Evolutionary conservation across 257 asterid genomes (phyloP).

Genomic region (Ilex aquifolium): DNA sequence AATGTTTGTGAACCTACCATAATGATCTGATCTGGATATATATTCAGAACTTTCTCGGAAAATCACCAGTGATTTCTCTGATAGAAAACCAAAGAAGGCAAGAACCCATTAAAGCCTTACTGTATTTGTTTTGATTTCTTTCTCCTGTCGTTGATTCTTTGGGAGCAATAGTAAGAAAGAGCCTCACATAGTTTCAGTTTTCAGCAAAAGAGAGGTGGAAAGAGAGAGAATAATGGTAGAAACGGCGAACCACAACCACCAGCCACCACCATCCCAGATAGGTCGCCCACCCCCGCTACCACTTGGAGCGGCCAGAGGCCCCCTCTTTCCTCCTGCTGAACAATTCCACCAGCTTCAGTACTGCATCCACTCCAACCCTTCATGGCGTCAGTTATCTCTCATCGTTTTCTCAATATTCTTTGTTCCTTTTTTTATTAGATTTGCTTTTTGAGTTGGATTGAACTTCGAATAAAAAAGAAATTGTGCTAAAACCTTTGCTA

Average conservation of each 20-base stretch:
- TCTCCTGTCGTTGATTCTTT: too few species aligned
- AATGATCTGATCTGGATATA: slow-evolving; percentile 10
- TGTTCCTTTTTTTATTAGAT: too few species aligned
- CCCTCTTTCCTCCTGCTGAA: slow-evolving; percentile 74
- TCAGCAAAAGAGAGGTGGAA: background rate
- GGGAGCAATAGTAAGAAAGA: background rate
- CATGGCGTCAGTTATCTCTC: slow-evolving; percentile 57
- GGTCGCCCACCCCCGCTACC: slow-evolving; percentile 53
- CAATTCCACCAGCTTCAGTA: slow-evolving; percentile 92
- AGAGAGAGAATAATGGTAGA: slow-evolving; percentile 50
- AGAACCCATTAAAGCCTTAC: too few species aligned
- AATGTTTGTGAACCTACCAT: background rate
- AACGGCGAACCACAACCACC: slow-evolving; percentile 48
- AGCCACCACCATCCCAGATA: slow-evolving; percentile 39
- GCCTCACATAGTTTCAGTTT: background rate
- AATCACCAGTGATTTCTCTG: background rate
- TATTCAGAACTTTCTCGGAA: background rate
- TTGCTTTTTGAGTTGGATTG: too few species aligned
- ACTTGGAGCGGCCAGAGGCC: slow-evolving; percentile 88
- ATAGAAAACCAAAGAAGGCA: too few species aligned
- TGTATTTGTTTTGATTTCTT: background rate
- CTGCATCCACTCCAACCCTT: slow-evolving; percentile 98
- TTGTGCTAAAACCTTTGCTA: too few species aligned
- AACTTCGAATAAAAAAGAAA: too few species aligned
- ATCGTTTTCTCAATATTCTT: background rate